Conservation (phyloP, 169 alveolate genomes). For the Plasmodium inui region DNA sequence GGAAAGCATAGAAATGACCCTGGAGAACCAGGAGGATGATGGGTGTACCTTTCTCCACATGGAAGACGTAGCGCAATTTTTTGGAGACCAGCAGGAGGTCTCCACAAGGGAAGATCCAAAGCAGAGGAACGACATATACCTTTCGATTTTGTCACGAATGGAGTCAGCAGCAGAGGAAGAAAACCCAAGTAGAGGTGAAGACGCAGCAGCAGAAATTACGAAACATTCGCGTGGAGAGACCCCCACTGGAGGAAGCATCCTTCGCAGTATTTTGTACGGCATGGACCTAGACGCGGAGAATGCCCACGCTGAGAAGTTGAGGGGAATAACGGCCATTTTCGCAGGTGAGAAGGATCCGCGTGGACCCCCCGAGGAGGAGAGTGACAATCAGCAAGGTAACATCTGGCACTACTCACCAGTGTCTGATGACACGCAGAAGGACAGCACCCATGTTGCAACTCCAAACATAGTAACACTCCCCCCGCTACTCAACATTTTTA, state of each 20-base stretch:
- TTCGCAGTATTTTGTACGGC: not conserved
- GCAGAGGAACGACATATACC: not conserved
- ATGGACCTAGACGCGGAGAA: not conserved
- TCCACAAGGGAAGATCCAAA: not conserved
- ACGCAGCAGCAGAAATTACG: not conserved
- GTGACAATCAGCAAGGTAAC: not conserved
- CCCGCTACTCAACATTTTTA: conserved; percentile 37
- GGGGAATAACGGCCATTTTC: not conserved
- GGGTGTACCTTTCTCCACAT: not conserved
- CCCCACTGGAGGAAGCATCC: not conserved
- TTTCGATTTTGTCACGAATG: not conserved
- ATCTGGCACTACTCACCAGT: not conserved
- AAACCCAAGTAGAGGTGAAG: not conserved
- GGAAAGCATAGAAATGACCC: conserved; percentile 12
- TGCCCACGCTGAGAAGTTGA: not conserved
- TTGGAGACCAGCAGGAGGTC: not conserved
- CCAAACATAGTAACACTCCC: not conserved
- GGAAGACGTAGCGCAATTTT: not conserved
- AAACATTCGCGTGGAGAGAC: not conserved
- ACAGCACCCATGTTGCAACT: not conserved
- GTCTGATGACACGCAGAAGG: not conserved
- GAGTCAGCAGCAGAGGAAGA: not conserved
- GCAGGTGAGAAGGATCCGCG: not conserved
- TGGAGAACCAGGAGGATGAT: conserved; percentile 27
- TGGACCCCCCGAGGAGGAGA: not conserved